Evolutionary conservation across 768 basidiomycete species (phyloP).

Genomic region (Cystobasidium ongulense): DNA sequence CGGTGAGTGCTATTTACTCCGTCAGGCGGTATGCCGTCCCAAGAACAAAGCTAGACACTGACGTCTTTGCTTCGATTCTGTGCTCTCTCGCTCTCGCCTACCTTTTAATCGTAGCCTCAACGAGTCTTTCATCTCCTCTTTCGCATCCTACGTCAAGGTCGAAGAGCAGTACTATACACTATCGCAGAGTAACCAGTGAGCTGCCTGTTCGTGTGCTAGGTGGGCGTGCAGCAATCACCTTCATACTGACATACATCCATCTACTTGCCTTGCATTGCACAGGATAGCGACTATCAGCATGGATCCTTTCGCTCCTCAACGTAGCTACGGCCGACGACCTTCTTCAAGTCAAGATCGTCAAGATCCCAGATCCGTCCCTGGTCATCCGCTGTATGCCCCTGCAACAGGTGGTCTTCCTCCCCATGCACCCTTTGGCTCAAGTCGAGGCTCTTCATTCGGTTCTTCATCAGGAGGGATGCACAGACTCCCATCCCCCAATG

Average conservation of each 20-base stretch:
- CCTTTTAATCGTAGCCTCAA: neutral
- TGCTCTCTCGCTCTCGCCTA: neutral
- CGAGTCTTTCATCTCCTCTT: neutral
- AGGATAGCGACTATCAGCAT: neutral
- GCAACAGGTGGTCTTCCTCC: neutral
- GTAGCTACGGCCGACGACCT: neutral
- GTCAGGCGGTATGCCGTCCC: neutral
- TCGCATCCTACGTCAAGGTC: neutral
- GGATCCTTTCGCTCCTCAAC: neutral
- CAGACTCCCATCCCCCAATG: neutral
- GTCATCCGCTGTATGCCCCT: neutral
- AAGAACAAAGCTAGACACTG: neutral
- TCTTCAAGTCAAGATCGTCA: neutral
- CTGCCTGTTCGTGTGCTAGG: neutral
- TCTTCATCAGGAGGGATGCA: neutral
- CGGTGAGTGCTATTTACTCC: neutral
- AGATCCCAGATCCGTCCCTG: neutral
- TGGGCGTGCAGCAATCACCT: no score
- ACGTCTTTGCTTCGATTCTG: neutral
- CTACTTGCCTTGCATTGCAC: neutral
- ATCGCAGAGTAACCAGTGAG: no score
- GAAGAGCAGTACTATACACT: no score
- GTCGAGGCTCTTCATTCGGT: neutral
- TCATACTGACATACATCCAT: no score
- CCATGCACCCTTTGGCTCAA: no score